A percentile compares a stretch with the other conserved stretches of the same genome.
phyloP scores from a whole-genome alignment of 148 eudicot genomes.

The Heliosperma pusillum region DNA sequence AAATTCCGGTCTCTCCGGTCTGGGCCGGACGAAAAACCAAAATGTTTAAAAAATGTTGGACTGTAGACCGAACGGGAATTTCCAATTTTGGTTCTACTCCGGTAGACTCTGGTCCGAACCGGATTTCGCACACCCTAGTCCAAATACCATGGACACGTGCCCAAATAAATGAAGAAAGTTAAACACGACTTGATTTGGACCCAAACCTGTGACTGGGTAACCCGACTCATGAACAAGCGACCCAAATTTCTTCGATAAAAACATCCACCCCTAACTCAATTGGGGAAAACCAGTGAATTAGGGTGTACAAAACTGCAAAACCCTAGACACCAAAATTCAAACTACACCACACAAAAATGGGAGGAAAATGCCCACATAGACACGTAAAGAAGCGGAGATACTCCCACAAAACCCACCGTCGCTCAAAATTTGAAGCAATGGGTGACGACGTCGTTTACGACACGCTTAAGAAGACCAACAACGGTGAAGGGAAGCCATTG shows the following conservation, averaged over 20 bases:
- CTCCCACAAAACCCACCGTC: conserved; percentile 61
- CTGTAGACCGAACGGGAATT: no score
- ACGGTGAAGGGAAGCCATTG: conserved; percentile 34
- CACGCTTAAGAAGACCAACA: conserved; percentile 47
- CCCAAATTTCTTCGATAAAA: not conserved
- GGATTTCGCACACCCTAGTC: no score
- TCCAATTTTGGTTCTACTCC: no score
- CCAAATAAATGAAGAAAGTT: no score
- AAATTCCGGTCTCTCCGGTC: no score
- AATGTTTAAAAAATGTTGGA: no score
- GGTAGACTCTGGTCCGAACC: no score
- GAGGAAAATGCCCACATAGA: conserved; percentile 66
- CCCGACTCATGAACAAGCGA: not conserved
- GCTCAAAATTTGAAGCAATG: conserved; percentile 43
- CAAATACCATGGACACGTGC: no score
- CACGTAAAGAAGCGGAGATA: conserved; percentile 58
- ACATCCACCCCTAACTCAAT: not conserved
- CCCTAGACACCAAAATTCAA: not conserved
- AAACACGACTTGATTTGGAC: no score
- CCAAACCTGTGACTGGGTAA: no score
- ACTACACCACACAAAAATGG: conserved; percentile 31
- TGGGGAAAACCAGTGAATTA: not conserved
- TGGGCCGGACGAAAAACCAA: no score
- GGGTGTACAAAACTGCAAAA: not conserved
- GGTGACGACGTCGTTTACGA: conserved; percentile 82